Percentiles rank a stretch among this genome's conserved stretches.
Conservation (phyloP, 768 basidiomycete genomes). For the Symmetrospora coprosmae region DNA sequence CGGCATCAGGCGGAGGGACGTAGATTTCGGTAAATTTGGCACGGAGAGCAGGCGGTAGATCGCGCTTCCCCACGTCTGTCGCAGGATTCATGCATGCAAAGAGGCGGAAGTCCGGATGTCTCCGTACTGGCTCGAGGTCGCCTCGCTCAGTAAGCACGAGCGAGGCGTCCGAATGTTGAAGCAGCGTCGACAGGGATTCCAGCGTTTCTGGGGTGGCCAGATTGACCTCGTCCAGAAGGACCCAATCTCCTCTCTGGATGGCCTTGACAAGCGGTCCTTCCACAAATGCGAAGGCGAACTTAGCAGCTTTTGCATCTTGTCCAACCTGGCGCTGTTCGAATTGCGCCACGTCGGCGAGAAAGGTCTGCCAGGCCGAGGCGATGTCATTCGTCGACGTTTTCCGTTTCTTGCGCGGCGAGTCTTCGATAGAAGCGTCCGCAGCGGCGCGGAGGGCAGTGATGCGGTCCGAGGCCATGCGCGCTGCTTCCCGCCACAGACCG, state of each 20-base stretch:
- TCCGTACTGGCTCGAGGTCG: conserved; percentile 69
- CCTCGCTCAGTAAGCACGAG: conserved; percentile 89
- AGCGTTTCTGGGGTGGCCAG: conserved; percentile 84
- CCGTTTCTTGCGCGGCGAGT: conserved; percentile 31
- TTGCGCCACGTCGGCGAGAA: conserved; percentile 53
- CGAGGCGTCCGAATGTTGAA: conserved; percentile 71
- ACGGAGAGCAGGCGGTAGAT: conserved; percentile 78
- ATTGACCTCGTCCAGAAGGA: conserved; percentile 91
- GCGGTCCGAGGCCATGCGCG: conserved; percentile 53
- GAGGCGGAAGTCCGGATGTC: conserved; percentile 87
- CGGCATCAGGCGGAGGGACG: conserved; percentile 82
- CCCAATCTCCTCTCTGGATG: conserved; percentile 75
- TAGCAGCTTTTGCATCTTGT: conserved; percentile 41
- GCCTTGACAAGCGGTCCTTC: conserved; percentile 93
- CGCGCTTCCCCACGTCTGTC: conserved; percentile 95
- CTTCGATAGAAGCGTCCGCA: background rate
- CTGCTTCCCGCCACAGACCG: conserved; percentile 50
- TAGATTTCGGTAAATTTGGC: conserved; percentile 89
- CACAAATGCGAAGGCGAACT: conserved; percentile 84
- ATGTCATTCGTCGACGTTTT: conserved; percentile 22
- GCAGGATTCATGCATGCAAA: conserved; percentile 99
- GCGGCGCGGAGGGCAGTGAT: conserved; percentile 35
- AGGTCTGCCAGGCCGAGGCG: conserved; percentile 49
- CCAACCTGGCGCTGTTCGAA: conserved; percentile 84
- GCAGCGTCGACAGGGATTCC: conserved; percentile 75